Conservation (phyloP, 164 flowering plant species). For the Aristolochia fimbriata region DNA sequence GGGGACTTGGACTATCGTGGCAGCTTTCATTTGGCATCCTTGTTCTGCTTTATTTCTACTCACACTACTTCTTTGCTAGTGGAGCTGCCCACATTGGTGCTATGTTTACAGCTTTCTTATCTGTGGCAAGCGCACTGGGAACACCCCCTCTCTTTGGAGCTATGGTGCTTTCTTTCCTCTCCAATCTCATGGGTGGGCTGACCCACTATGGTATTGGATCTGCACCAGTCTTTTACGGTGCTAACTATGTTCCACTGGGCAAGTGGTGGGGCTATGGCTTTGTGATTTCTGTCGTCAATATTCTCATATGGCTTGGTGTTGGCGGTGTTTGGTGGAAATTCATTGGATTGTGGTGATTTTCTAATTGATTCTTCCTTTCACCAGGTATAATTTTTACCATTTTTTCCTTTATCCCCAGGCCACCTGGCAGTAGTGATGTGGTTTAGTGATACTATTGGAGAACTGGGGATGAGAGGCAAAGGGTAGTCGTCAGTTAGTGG, state of each 20-base stretch:
- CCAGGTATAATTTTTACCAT: slow-evolving; percentile 3
- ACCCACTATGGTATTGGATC: slow-evolving; percentile 91
- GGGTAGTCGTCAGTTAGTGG: too few species aligned
- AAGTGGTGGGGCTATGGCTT: slow-evolving; percentile 93
- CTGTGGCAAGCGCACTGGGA: slow-evolving; percentile 84
- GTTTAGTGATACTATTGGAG: slow-evolving; percentile 1
- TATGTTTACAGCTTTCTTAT: slow-evolving; percentile 89
- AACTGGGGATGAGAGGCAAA: background rate
- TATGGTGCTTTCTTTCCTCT: slow-evolving; percentile 71
- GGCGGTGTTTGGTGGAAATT: slow-evolving; percentile 92
- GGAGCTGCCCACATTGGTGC: slow-evolving; percentile 98
- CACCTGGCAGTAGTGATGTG: slow-evolving; percentile 3
- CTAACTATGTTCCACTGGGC: slow-evolving; percentile 71
- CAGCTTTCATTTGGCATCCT: slow-evolving; percentile 80
- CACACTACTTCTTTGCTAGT: slow-evolving; percentile 94
- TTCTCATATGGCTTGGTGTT: slow-evolving; percentile 81
- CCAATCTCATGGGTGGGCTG: slow-evolving; percentile 91
- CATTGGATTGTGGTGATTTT: slow-evolving; percentile 63
- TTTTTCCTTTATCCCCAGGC: background rate
- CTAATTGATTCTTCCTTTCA: slow-evolving; percentile 4
- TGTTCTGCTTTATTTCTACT: slow-evolving; percentile 84
- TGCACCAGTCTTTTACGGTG: slow-evolving; percentile 95
- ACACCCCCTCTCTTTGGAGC: slow-evolving; percentile 81
- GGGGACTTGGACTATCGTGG: slow-evolving; percentile 91
- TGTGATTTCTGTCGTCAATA: slow-evolving; percentile 69